Percentiles rank a stretch among this genome's conserved stretches.
Conservation (phyloP, 225 moss, liverwort and hornwort species). For the Pseudoscleropodium purum region DNA sequence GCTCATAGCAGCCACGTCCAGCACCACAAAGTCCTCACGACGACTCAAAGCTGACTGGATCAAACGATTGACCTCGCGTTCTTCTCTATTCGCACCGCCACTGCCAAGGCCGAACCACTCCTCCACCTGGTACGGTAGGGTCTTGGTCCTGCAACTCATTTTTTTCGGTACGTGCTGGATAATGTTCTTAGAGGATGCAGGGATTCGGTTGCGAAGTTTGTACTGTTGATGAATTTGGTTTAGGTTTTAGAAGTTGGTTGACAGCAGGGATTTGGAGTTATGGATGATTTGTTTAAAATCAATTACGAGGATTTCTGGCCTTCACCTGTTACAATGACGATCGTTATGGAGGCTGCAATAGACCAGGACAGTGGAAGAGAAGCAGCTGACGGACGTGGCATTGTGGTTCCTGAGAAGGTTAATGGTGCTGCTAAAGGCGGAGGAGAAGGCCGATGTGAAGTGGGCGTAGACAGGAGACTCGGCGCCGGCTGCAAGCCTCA, state of each 20-base stretch:
- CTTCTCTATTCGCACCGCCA: slow-evolving; percentile 36
- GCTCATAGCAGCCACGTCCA: slow-evolving; percentile 52
- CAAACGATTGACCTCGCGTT: slow-evolving; percentile 35
- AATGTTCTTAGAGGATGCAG: not conserved
- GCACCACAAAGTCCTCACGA: not conserved
- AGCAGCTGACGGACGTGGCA: not conserved
- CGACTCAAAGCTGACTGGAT: slow-evolving; percentile 13
- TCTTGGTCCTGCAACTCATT: not conserved
- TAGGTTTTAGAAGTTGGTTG: not conserved
- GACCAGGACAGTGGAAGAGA: not conserved
- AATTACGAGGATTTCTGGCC: too few relatives aligned
- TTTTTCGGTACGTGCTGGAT: not conserved
- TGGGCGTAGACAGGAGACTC: too few relatives aligned
- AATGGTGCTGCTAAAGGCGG: too few relatives aligned
- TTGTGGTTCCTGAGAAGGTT: not conserved
- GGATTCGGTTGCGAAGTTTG: not conserved
- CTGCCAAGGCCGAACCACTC: slow-evolving; percentile 37
- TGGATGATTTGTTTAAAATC: not conserved
- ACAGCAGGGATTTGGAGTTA: not conserved
- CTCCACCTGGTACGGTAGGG: slow-evolving; percentile 12
- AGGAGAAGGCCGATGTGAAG: not conserved
- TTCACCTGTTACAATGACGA: not conserved
- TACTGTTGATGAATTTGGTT: not conserved
- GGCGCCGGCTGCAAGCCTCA: not conserved
- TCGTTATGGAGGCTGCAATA: not conserved